Evolutionary conservation across 2,329 filamentous ascomycete genomes (phyloP).

Genomic region (Parastagonospora avenae): DNA sequence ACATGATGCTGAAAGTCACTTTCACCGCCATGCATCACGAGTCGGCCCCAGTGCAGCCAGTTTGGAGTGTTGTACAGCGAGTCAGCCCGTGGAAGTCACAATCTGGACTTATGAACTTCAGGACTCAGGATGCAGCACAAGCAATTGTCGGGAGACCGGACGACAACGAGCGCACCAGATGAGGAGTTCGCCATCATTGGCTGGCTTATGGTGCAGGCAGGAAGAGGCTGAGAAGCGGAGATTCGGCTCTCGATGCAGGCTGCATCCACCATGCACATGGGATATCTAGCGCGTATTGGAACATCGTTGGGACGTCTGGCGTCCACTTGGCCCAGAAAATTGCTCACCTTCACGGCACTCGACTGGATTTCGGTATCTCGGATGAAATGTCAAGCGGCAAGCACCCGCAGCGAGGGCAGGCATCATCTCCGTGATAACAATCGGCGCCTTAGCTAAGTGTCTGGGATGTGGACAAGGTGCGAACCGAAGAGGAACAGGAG

Average conservation of each 20-base stretch:
- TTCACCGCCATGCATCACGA: no score
- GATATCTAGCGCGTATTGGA: slow-evolving; percentile 2
- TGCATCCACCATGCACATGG: not conserved
- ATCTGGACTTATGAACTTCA: no score
- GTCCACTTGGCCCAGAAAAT: not conserved
- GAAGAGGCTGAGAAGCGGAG: slow-evolving; percentile 2
- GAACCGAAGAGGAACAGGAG: slow-evolving; percentile 11
- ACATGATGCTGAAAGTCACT: no score
- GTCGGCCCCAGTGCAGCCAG: no score
- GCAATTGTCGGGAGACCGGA: no score
- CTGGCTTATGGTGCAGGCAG: not conserved
- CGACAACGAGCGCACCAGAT: not conserved
- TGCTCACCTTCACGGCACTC: not conserved
- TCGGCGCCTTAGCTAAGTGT: not conserved
- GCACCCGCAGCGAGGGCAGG: slow-evolving; percentile 8
- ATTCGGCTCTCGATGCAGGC: not conserved
- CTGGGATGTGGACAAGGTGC: slow-evolving; percentile 12
- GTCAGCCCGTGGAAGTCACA: no score
- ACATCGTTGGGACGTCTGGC: not conserved
- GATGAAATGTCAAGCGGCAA: slow-evolving; percentile 5
- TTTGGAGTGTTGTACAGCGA: no score
- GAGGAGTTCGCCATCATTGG: not conserved
- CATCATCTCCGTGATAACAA: slow-evolving; percentile 5
- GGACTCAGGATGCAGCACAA: no score
- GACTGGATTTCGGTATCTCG: not conserved